Conservation (phyloP, 2,329 filamentous ascomycete species). For the Celoporthe dispersa region DNA sequence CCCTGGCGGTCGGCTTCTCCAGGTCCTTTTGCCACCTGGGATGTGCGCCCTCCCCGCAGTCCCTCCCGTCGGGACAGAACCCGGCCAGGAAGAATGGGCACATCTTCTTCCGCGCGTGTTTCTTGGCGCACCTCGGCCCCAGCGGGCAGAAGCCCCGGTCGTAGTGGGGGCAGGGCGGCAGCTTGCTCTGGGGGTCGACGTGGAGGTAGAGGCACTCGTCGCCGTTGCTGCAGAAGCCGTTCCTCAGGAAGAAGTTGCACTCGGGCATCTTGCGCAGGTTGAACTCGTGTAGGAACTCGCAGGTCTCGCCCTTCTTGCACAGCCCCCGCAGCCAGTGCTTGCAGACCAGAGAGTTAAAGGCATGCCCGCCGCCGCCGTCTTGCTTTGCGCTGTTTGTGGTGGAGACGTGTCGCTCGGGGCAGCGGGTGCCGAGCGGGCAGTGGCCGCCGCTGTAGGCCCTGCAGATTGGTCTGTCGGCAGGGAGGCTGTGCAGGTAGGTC, state of each 20-base stretch:
- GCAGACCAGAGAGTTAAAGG: conserved; percentile 84
- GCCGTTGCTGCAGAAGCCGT: conserved; percentile 93
- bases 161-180: conserved; percentile 87
- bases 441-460: conserved; percentile 84
- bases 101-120: conserved; percentile 80
- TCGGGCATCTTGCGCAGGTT: conserved; percentile 98
- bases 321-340: conserved; percentile 98
- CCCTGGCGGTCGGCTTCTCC: conserved; percentile 74
- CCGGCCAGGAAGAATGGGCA: conserved; percentile 89
- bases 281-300: conserved; percentile 98
- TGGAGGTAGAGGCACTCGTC: conserved; percentile 96
- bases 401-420: conserved; percentile 78
- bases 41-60: conserved; percentile 81
- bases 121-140: conserved; percentile 83
- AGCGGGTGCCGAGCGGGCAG: conserved; percentile 83
- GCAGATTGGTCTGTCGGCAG: conserved; percentile 79
- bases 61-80: conserved; percentile 83
- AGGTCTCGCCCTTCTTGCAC: conserved; percentile 95
- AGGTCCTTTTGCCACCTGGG: conserved; percentile 79
- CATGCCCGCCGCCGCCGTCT: conserved; percentile 46
- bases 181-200: conserved; percentile 79
- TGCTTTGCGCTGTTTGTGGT: conserved; percentile 41
- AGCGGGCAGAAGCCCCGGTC: conserved; percentile 93
- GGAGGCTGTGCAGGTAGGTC: conserved; percentile 83
- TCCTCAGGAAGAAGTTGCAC: conserved; percentile 93